Conservation (phyloP, 2,329 filamentous ascomycete genomes). For the Remersonia thermophila region DNA sequence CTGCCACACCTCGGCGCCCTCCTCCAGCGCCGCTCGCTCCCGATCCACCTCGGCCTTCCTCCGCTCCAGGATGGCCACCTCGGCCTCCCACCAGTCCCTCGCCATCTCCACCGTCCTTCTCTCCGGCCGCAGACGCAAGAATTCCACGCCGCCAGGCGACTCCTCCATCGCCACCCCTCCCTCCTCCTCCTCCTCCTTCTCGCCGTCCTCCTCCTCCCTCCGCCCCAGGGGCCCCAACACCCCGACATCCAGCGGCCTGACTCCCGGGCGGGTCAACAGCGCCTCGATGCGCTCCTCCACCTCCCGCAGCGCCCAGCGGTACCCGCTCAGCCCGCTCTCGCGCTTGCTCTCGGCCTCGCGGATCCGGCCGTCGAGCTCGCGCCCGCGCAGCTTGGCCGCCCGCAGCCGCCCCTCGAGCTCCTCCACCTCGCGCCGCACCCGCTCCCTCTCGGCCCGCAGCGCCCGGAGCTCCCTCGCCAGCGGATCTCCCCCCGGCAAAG, state of each 20-base stretch:
- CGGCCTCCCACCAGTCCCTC: constrained; percentile 55
- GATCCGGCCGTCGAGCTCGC: constrained; percentile 47
- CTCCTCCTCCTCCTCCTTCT: constrained; percentile 10
- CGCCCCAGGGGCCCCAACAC: constrained; percentile 21
- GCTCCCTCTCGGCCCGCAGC: constrained; percentile 42
- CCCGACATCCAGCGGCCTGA: constrained; percentile 39
- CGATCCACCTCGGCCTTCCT: constrained; percentile 44
- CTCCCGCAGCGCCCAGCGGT: constrained; percentile 52
- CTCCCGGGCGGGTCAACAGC: constrained; percentile 46
- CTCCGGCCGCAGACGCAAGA: constrained; percentile 48
- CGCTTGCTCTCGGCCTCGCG: constrained; percentile 51
- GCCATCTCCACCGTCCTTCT: constrained; percentile 60
- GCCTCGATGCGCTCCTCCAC: constrained; percentile 49
- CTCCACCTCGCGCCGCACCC: constrained; percentile 50
- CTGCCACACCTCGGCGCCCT: constrained; percentile 56
- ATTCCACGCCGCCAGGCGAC: constrained; percentile 36
- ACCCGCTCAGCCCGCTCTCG: constrained; percentile 61
- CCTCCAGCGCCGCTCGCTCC: constrained; percentile 53
- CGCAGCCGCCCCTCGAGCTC: constrained; percentile 52
- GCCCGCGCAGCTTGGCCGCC: constrained; percentile 46
- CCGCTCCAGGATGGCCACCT: constrained; percentile 42
- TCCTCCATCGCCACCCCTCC: constrained; percentile 15
- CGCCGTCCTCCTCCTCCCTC: constrained; percentile 1
- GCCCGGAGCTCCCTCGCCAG: constrained; percentile 47
- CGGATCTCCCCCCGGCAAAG: constrained; percentile 45